These are phyloP conservation scores for Botrytis fragariae DNA, from an alignment of 2,329 filamentous ascomycete species.

Conservation along the genomic window DNA sequence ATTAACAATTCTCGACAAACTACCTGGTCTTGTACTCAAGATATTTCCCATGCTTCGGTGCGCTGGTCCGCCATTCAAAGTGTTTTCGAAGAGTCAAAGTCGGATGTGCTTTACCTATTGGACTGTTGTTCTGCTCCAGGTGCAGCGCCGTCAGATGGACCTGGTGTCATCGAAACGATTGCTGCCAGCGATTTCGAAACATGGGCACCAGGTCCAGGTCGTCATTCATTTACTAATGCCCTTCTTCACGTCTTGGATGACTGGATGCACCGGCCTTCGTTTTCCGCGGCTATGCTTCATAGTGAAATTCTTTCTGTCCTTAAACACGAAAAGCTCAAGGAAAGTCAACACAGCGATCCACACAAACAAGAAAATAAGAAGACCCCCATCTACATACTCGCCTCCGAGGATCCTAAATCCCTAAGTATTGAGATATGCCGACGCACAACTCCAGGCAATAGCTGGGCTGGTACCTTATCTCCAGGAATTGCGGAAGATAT, in stretches of 20 bases:
- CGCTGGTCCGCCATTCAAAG: constrained; percentile 31
- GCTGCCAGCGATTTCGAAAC: constrained; percentile 26
- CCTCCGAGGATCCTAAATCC: constrained; percentile 20
- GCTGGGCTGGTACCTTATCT: constrained; percentile 13
- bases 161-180: constrained; percentile 28
- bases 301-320: constrained; percentile 27
- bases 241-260: constrained; percentile 28
- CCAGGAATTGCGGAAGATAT: constrained; percentile 4
- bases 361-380: constrained; percentile 16
- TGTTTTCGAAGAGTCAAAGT: constrained; percentile 27
- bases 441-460: constrained; percentile 17
- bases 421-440: constrained; percentile 22
- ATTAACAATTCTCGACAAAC: constrained; percentile 28
- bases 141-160: constrained; percentile 22
- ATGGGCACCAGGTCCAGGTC: constrained; percentile 22
- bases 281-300: constrained; percentile 31
- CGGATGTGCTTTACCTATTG: constrained; percentile 27
- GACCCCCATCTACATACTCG: constrained; percentile 23
- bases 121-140: constrained; percentile 29
- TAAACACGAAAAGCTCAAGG: constrained; percentile 13
- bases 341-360: background rate
- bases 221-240: constrained; percentile 28
- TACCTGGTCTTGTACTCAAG: constrained; percentile 26
- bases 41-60: constrained; percentile 23
- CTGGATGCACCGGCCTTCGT: constrained; percentile 27